Base-by-base conservation (phyloP, 352 stramenopile genomes). In the Phytopythium cucurbitacearum region DNA sequence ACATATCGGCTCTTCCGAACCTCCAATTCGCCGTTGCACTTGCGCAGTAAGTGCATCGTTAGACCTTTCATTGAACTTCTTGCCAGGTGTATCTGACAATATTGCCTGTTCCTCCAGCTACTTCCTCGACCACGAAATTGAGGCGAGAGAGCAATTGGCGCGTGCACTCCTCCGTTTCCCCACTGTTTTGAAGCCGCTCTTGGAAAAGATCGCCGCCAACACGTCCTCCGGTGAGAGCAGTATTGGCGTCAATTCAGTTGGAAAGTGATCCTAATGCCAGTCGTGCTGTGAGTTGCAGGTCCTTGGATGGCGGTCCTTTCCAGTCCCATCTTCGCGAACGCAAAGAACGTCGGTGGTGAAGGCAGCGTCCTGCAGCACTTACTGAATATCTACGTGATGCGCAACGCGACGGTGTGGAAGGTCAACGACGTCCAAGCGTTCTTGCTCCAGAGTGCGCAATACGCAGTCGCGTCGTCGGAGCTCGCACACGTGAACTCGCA, bases 331-430 rank as follows among this genome's bases (percentile, higher is more conserved):
- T 94, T 94, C 56, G 80, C 80, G 11, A 92, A 94, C 59, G 73
- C 80, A 21, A 78, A 71, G 36, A 67, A 55, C 48, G 51, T 94
- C 37, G 62, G 79, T 33, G 80, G 83, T 37, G 74, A 85, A 35
- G 60, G 70, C 1, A 70, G 62, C 28, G 67, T 76, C 4, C 55
- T 94, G 12, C 67, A 87, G 52, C 84, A 91, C 59, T 61, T 94
- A 56, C 65, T 94, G 39, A 62, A 78, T 51, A 94, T 94, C 44
- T 94, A 94, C 64, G 73, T 91, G 9, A 77, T 71, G 42, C 82
- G 84, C 49, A 89, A 91, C 60, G 60, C 74, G 52, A 80, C 80
- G 39, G 55, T 94, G 2, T 94, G 84, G 84, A 94, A 94, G 60
- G 80, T 92, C 35, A 85, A 89, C 40, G 80, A 89, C 37, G 73